Evolutionary conservation across 2,329 filamentous ascomycete species (phyloP), one percentile per base, ranked within the genome.

Genomic region (Samsoniella hepiali): DNA sequence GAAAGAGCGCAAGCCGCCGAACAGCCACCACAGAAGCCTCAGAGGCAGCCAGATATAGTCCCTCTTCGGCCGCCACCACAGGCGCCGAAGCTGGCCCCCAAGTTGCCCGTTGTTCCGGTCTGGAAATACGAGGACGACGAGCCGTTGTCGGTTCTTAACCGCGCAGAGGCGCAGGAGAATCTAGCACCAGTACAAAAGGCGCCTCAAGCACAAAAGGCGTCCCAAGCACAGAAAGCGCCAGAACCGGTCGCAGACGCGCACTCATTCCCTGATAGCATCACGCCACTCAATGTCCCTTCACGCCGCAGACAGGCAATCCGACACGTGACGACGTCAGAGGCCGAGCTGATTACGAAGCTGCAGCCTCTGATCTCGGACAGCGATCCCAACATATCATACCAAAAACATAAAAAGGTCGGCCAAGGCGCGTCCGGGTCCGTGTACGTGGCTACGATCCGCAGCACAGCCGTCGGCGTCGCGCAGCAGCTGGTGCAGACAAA

Each of bases 351-450:
- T 94, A 89, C 91, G 67, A 95, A 93, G 73, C 84, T 99, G 58
- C 91, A 93, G 73, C 91, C 96, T 68, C 93, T 95, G 7, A 95
- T 99, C 1, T 97, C 93, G 65, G 95, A 96, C 75, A 93, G 96
- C 65, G 93, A 96, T 72, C 95, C 95, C 58, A 90, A 95, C 71
- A 82, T 96, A 68, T 97, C 93, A 29, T 99, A 99, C 80, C 93
- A 93, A 72, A 99, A 98, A 81, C 95, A 98, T 78, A 97, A 97
- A 84, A 99, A 99, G 84, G 98, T 99, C 76, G 95, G 95, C 27
- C 95, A 99, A 76, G 95, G 95, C 77, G 95, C 95, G 62, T 98
- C 95, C 65, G 95, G 95, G 63, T 98, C 94, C n/a, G 95, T 99
- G 51, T 99, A 99, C 72, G 94, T 99, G 66, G 95, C 95, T 66